phyloP scores from a whole-genome alignment of 129 eudicot genomes.

The Centaurea solstitialis region DNA sequence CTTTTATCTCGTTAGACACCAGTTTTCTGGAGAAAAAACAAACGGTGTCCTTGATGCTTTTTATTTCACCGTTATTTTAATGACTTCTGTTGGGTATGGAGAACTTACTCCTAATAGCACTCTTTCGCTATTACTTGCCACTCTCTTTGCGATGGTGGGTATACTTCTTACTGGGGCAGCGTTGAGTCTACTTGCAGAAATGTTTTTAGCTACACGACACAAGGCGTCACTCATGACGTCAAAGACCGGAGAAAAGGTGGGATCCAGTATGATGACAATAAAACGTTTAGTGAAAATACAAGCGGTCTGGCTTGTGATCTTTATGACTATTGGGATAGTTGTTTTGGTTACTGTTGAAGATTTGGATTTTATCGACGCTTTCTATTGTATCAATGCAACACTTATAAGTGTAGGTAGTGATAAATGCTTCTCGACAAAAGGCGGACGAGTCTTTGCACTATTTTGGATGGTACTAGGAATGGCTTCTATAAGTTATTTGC shows the following conservation, averaged over 20 bases:
- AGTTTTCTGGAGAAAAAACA: constrained; percentile 62
- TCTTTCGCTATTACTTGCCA: constrained; percentile 62
- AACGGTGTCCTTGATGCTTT: constrained; percentile 62
- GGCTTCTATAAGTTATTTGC: constrained; percentile 61
- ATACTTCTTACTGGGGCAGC: constrained; percentile 69
- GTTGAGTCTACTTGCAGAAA: constrained; percentile 60
- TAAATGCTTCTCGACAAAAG: constrained; percentile 78
- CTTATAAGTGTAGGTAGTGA: constrained; percentile 86
- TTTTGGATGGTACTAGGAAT: constrained; percentile 81
- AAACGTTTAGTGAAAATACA: constrained; percentile 70
- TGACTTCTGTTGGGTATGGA: constrained; percentile 95
- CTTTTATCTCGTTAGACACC: constrained; percentile 67
- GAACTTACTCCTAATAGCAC: constrained; percentile 71
- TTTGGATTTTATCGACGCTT: constrained; percentile 62
- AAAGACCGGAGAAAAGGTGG: no score
- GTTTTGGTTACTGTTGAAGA: constrained; percentile 65
- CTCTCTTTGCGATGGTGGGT: constrained; percentile 77
- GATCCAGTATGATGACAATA: no score
- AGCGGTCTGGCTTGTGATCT: constrained; percentile 47
- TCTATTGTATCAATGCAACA: constrained; percentile 80
- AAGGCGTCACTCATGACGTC: no score
- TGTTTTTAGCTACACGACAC: no score
- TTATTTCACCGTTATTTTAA: constrained; percentile 82
- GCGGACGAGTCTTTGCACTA: constrained; percentile 81
- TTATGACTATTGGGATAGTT: constrained; percentile 55